A percentile compares a stretch with the other conserved stretches of the same genome.
phyloP scores from a whole-genome alignment of 2,329 filamentous ascomycete genomes.

The Colletotrichum incanum region DNA sequence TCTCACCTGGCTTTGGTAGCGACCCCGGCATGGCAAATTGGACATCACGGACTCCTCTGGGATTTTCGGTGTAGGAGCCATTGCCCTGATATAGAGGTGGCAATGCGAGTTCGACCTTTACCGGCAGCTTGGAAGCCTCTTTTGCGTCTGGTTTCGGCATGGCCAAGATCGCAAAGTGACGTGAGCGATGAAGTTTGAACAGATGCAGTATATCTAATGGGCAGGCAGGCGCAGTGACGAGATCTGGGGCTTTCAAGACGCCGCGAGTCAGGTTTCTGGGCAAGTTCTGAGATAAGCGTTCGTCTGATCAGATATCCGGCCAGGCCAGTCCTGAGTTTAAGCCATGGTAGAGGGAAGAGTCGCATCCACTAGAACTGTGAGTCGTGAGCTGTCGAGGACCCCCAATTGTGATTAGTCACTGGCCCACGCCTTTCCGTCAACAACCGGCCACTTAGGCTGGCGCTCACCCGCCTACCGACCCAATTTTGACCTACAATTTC shows the following conservation, averaged over 20 bases:
- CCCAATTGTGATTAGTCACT: constrained; percentile 29
- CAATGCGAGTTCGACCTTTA: constrained; percentile 26
- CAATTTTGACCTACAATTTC: constrained; percentile 28
- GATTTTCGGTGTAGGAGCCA: constrained; percentile 43
- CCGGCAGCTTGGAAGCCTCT: background rate
- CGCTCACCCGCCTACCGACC: constrained; percentile 5
- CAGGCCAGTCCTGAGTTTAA: background rate
- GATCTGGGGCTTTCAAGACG: background rate
- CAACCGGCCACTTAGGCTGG: constrained; percentile 4
- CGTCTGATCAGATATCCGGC: constrained; percentile 24
- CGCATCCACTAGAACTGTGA: background rate
- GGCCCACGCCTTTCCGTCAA: constrained; percentile 12
- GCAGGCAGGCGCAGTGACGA: background rate
- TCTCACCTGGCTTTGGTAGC: constrained; percentile 32
- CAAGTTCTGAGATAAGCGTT: constrained; percentile 5
- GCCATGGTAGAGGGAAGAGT: background rate
- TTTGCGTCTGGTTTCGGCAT: constrained; percentile 21
- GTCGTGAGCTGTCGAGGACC: background rate
- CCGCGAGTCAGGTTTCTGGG: background rate
- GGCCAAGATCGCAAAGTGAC: background rate
- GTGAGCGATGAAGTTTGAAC: background rate
- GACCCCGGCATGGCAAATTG: constrained; percentile 40
- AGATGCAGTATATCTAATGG: background rate
- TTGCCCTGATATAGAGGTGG: constrained; percentile 38
- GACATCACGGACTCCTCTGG: constrained; percentile 33